Percentiles rank a stretch among this genome's conserved stretches.
These are phyloP conservation scores for Acer yangbiense DNA, from an alignment of 345 rosid species.

Conservation along the genomic window DNA sequence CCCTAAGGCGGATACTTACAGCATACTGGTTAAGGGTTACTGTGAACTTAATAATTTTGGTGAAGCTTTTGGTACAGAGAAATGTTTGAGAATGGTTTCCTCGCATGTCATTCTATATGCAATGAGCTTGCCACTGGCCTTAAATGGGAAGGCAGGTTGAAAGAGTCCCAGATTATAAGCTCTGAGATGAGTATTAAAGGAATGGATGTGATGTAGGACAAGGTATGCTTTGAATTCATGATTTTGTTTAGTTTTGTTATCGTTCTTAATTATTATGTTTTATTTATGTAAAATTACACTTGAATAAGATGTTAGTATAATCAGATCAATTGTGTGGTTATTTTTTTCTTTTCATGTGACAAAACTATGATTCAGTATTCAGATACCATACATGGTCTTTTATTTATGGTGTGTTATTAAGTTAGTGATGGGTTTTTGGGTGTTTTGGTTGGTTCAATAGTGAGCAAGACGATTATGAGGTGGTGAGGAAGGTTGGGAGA, in stretches of 20 bases:
- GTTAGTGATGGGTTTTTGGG: background rate
- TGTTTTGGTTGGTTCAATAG: constrained; percentile 38
- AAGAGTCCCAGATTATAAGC: constrained; percentile 53
- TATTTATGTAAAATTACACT: background rate
- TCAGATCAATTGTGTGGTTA: background rate
- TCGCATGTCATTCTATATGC: constrained; percentile 33
- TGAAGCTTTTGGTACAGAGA: constrained; percentile 75
- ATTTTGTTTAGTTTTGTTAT: too few relatives aligned
- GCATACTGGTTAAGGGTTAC: constrained; percentile 57
- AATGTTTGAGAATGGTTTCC: constrained; percentile 62
- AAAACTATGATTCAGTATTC: background rate
- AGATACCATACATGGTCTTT: background rate
- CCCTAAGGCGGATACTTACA: constrained; percentile 74
- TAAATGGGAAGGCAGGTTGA: constrained; percentile 50
- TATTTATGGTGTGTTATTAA: background rate
- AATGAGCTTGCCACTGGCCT: constrained; percentile 60
- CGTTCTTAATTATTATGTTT: too few relatives aligned
- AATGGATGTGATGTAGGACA: constrained; percentile 25
- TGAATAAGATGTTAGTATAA: background rate
- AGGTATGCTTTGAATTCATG: background rate
- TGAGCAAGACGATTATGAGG: constrained; percentile 94
- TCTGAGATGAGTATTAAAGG: constrained; percentile 52
- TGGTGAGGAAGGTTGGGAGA: constrained; percentile 93
- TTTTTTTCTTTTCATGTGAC: background rate
- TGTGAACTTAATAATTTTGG: constrained; percentile 50